Evolutionary conservation across 2,329 filamentous ascomycete species (phyloP).

Genomic region (Penicillium sumatraense): DNA sequence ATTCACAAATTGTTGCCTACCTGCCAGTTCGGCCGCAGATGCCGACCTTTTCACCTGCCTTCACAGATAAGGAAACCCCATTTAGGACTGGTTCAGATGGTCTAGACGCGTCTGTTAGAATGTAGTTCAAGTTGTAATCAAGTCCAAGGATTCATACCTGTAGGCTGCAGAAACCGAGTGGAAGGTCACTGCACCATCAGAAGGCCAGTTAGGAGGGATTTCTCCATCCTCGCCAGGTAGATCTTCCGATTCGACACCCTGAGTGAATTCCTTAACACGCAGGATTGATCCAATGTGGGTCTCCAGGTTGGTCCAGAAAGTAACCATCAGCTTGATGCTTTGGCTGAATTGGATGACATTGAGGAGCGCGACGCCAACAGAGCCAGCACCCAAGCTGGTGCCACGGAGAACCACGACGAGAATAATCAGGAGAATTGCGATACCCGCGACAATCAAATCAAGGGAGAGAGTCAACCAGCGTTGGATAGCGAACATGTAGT

Average conservation of each 20-base stretch:
- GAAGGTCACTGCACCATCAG: slow-evolving; percentile 49
- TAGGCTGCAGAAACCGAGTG: slow-evolving; percentile 51
- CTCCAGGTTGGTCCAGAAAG: slow-evolving; percentile 62
- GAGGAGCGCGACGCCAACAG: slow-evolving; percentile 58
- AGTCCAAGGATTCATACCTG: slow-evolving; percentile 31
- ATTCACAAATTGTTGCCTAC: slow-evolving; percentile 20
- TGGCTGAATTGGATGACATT: slow-evolving; percentile 60
- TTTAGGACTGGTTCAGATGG: slow-evolving; percentile 46
- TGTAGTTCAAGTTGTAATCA: not conserved
- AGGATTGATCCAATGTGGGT: slow-evolving; percentile 62
- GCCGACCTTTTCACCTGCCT: slow-evolving; percentile 46
- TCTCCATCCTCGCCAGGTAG: slow-evolving; percentile 44
- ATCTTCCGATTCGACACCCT: slow-evolving; percentile 51
- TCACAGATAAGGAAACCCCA: slow-evolving; percentile 53
- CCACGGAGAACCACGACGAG: slow-evolving; percentile 53
- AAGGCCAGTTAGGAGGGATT: slow-evolving; percentile 49
- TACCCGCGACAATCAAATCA: slow-evolving; percentile 53
- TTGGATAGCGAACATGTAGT: slow-evolving; percentile 62
- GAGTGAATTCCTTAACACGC: slow-evolving; percentile 59
- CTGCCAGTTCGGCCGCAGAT: slow-evolving; percentile 48
- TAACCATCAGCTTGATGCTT: slow-evolving; percentile 56
- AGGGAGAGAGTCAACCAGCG: slow-evolving; percentile 61
- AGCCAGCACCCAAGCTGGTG: slow-evolving; percentile 50
- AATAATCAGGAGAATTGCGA: slow-evolving; percentile 55
- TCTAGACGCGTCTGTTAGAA: slow-evolving; percentile 22